Evolutionary conservation across 2,329 filamentous ascomycete species (phyloP), one percentile per base, ranked within the genome.

Genomic region (Penicillium sp.): DNA sequence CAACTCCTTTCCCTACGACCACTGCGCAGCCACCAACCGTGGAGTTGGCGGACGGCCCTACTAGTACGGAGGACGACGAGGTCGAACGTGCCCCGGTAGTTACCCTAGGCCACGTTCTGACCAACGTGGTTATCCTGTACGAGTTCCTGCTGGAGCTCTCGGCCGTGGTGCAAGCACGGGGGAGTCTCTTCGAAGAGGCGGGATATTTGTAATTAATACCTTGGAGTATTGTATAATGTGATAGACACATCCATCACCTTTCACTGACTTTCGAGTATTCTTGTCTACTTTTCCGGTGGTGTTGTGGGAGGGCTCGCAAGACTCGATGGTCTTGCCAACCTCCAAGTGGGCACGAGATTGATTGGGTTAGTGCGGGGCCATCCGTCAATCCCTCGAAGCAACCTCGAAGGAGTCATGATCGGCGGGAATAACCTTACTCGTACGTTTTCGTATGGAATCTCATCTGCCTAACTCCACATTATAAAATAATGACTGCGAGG

Each of bases 71-170:
- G 43, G 61, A 66, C 3, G 59, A 59, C 33, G 55, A 61, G 10
- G 65, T 70, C 10, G 73, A 73, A 49, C 71, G 70, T 31, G 71
- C 76, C 5, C 77, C 74, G 50, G 82, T 81, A 10, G 88, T 87
- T 7, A 91, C 88, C 7, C 85, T 95, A 4, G 91, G 89, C 41
- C 90, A 94, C 71, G 80, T 94, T 11, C 78, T 95, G 61, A 94
- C 90, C 6, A 95, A 94, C 72, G 85, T 89, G 41, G 85, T 94
- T 58, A 85, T 94, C 52, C 79, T 92, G 58, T 91, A 95, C 73
- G 89, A 90, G 37, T 95, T 95, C 71, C 76, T 94, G 51, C 81
- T 94, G 51, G 91, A 95, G 74, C 75, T 94, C 56, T 87, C 89
- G 2, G 89, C 89, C 27, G 75, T 93, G 66, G 81, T 92, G 59